These are phyloP conservation scores for Globisporangium cederbergense DNA, from an alignment of 352 stramenopile genomes.

Conservation along the genomic window DNA sequence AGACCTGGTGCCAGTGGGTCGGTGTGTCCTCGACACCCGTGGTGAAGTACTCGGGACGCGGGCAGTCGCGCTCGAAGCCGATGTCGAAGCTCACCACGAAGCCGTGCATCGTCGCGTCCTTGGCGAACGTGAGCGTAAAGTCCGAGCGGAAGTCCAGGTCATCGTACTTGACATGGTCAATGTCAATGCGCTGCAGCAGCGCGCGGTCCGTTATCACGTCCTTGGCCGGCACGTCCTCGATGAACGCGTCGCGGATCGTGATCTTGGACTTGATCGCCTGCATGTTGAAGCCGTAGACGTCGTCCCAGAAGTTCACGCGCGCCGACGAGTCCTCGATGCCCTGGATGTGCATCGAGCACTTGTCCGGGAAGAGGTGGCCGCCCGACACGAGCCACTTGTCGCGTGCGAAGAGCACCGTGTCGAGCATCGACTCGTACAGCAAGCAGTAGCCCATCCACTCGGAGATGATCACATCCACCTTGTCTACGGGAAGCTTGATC, in stretches of 20 bases:
- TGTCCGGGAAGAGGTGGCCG: slow-evolving; percentile 97
- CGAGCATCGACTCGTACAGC: slow-evolving; percentile 97
- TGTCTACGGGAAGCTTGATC: slow-evolving; percentile 89
- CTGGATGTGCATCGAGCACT: slow-evolving; percentile 94
- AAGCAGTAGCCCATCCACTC: slow-evolving; percentile 99
- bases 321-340: slow-evolving; percentile 64
- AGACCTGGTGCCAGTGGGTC: slow-evolving; percentile 99
- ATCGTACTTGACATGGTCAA: slow-evolving; percentile 88
- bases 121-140: slow-evolving; percentile 87
- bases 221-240: slow-evolving; percentile 91
- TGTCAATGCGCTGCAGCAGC: slow-evolving; percentile 86
- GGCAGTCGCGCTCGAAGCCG: slow-evolving; percentile 90
- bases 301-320: slow-evolving; percentile 92
- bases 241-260: slow-evolving; percentile 93
- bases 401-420: slow-evolving; percentile 94
- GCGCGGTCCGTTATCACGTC: slow-evolving; percentile 88
- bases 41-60: slow-evolving; percentile 94
- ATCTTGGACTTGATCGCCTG: slow-evolving; percentile 93
- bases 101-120: slow-evolving; percentile 91
- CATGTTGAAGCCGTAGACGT: slow-evolving; percentile 99
- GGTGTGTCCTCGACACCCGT: slow-evolving; percentile 89
- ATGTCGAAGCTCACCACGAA: slow-evolving; percentile 98
- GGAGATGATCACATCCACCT: slow-evolving; percentile 97
- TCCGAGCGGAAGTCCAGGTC: slow-evolving; percentile 92
- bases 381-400: slow-evolving; percentile 95